These are phyloP conservation scores for Geoglossum glabrum DNA, from an alignment of 495 filamentous ascomycete genomes.

Conservation along the genomic window DNA sequence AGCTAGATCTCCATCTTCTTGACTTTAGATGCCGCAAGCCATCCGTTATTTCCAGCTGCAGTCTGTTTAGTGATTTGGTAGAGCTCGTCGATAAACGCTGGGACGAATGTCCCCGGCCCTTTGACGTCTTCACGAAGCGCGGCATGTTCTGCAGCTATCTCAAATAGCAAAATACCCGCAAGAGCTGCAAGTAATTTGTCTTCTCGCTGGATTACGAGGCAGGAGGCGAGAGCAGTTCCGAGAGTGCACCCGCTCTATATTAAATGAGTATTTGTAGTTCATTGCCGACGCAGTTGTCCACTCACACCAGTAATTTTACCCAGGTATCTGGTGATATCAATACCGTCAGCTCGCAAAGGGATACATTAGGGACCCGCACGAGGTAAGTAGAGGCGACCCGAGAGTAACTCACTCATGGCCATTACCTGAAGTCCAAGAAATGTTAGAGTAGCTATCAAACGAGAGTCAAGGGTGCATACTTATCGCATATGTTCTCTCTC, in stretches of 20 bases:
- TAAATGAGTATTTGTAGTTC: not conserved
- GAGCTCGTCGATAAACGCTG: slow-evolving; percentile 61
- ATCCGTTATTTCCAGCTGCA: slow-evolving; percentile 29
- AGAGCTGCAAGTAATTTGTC: slow-evolving; percentile 50
- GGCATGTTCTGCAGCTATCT: slow-evolving; percentile 70
- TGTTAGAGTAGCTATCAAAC: not conserved
- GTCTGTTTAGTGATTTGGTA: slow-evolving; percentile 17
- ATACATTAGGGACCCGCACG: not conserved
- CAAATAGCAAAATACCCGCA: slow-evolving; percentile 57
- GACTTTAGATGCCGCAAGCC: slow-evolving; percentile 27
- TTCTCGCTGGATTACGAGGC: slow-evolving; percentile 35
- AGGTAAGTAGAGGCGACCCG: not conserved
- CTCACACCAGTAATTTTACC: slow-evolving; percentile 59
- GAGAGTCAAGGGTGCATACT: slow-evolving; percentile 2
- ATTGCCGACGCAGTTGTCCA: not conserved
- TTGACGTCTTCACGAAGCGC: slow-evolving; percentile 37
- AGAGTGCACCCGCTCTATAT: slow-evolving; percentile 54
- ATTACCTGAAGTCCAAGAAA: slow-evolving; percentile 27
- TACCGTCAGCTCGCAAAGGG: not conserved
- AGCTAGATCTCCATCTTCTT: slow-evolving; percentile 20
- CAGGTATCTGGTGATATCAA: slow-evolving; percentile 25
- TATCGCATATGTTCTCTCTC: slow-evolving; percentile 40
- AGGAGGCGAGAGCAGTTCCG: slow-evolving; percentile 60
- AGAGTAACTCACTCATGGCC: slow-evolving; percentile 33
- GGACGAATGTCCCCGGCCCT: slow-evolving; percentile 77